Percentiles rank a stretch among this genome's conserved stretches.
These are phyloP conservation scores for Cercospora zeae-maydis DNA, from an alignment of 2,329 filamentous ascomycete species.

Conservation along the genomic window DNA sequence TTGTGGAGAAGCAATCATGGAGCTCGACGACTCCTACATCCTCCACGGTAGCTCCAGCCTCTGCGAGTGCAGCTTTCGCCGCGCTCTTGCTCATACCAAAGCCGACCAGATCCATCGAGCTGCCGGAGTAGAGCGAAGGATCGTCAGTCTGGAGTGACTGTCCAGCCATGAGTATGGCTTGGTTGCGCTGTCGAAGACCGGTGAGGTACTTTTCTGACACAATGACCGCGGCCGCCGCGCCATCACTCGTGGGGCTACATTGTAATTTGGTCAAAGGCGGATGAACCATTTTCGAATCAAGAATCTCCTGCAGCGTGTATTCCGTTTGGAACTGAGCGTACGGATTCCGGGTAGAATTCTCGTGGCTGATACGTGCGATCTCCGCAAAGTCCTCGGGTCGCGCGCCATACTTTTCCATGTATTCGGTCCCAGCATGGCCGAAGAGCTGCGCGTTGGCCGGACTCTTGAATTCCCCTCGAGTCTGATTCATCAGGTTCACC, in stretches of 20 bases:
- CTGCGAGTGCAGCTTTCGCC: conserved; percentile 61
- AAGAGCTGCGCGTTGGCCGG: conserved; percentile 67
- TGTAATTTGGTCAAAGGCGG: conserved; percentile 90
- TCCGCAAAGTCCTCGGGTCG: conserved; percentile 83
- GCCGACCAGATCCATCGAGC: conserved; percentile 83
- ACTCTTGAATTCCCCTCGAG: conserved; percentile 26
- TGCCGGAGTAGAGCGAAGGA: conserved; percentile 71
- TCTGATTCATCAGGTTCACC: conserved; percentile 54
- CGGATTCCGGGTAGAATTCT: conserved; percentile 86
- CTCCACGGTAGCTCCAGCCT: conserved; percentile 63
- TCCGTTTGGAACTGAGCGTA: conserved; percentile 94
- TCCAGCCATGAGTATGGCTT: conserved; percentile 82
- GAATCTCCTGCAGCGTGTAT: conserved; percentile 79
- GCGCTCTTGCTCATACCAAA: conserved; percentile 78
- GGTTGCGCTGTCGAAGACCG: conserved; percentile 72
- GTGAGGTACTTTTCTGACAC: conserved; percentile 88
- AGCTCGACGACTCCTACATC: conserved; percentile 87
- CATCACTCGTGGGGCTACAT: conserved; percentile 94
- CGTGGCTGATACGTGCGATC: conserved; percentile 88
- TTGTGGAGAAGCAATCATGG: conserved; percentile 94
- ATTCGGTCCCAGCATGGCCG: conserved; percentile 87
- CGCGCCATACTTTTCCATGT: conserved; percentile 88
- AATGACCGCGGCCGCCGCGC: conserved; percentile 80
- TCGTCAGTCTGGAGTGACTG: conserved; percentile 81
- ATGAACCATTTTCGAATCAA: conserved; percentile 72